Conservation (phyloP, 2,329 filamentous ascomycete genomes). For the Aureobasidium uvarum region DNA sequence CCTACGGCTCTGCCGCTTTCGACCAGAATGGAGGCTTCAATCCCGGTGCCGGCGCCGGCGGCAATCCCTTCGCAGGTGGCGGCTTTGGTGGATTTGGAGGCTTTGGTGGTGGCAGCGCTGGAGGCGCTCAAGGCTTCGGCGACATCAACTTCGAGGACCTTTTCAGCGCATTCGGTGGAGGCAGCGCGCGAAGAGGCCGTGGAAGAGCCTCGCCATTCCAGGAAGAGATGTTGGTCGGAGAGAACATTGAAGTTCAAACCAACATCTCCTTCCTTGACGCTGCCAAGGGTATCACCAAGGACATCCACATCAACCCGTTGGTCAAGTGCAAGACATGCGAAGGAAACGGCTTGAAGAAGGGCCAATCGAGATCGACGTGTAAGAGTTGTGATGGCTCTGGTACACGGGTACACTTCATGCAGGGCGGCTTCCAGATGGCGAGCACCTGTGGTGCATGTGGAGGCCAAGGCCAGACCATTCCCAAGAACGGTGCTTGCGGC, state of each 20-base stretch:
- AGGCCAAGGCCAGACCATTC: conserved; percentile 72
- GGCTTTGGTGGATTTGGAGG: conserved; percentile 46
- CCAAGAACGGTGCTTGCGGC: conserved; percentile 75
- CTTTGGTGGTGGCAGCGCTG: conserved; percentile 46
- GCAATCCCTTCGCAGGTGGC: conserved; percentile 56
- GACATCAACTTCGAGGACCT: conserved; percentile 97
- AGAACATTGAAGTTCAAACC: conserved; percentile 92
- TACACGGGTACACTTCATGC: conserved; percentile 81
- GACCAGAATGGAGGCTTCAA: conserved; percentile 67
- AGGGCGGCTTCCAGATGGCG: conserved; percentile 93
- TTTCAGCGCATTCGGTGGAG: conserved; percentile 79
- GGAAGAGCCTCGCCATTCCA: conserved; percentile 67
- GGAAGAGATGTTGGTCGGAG: conserved; percentile 80
- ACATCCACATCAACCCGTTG: conserved; percentile 81
- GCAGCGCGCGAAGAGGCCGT: conserved; percentile 53
- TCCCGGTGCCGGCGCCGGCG: conserved; percentile 62
- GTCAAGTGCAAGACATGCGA: conserved; percentile 77
- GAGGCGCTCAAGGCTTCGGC: conserved; percentile 55
- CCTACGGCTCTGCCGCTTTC: conserved; percentile 79
- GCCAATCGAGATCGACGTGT: conserved; percentile 70
- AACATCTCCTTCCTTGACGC: conserved; percentile 96
- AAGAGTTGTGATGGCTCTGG: conserved; percentile 82
- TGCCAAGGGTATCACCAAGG: conserved; percentile 84
- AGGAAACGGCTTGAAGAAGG: conserved; percentile 80
- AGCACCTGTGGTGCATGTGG: conserved; percentile 80